Evolutionary conservation across 305 asterid species (phyloP), one percentile per base, ranked within the genome.

Genomic region (Fraxinus nigra): DNA sequence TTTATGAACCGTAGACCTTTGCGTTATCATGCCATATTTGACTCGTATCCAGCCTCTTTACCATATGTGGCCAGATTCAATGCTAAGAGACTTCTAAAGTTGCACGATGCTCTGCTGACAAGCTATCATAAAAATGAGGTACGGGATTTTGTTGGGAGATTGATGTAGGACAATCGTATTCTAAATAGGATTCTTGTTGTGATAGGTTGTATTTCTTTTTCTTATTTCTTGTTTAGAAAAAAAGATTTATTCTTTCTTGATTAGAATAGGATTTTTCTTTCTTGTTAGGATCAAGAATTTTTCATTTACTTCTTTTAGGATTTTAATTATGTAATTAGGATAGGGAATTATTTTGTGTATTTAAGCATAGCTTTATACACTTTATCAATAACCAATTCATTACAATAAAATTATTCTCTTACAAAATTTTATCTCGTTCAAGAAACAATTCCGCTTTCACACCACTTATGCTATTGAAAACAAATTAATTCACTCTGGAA

Each of bases 41-140:
- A 96, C 90, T 94, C 99, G 37, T 83, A 89, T 88, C 94, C 98
- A 74, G 84, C 94, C 46, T 94, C 99, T 65, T 92, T 86, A 77
- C 94, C 97, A 1, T 90, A 86, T 32, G 98, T 96, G 78, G 90
- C 94, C 80, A 95, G 97, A 14, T 96, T 89, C 89, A 97, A 96
- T 84, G 98, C 99, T 34, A 93, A 88, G 91, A 94, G 97, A 87
- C 92, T 94, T 85, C 87, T 96, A 75, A 96, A 93, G 91, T 94
- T 96, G 82, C 90, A 89, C 82, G 98, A 92, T 83, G 98, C 99
- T 37, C 82, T 96, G 65, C 89, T 96, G 79, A 87, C 98, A 75
- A 94, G 99, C 86, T 96, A 94, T 87, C 97, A 87, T 91, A 93
- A 81, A 87, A 93, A 91, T 85, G 99, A 96, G 98, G 99, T 94